Percentiles rank a stretch among this genome's conserved stretches.
These are phyloP conservation scores for Tylopilus subfusipes DNA, from an alignment of 768 basidiomycete genomes.

Conservation along the genomic window DNA sequence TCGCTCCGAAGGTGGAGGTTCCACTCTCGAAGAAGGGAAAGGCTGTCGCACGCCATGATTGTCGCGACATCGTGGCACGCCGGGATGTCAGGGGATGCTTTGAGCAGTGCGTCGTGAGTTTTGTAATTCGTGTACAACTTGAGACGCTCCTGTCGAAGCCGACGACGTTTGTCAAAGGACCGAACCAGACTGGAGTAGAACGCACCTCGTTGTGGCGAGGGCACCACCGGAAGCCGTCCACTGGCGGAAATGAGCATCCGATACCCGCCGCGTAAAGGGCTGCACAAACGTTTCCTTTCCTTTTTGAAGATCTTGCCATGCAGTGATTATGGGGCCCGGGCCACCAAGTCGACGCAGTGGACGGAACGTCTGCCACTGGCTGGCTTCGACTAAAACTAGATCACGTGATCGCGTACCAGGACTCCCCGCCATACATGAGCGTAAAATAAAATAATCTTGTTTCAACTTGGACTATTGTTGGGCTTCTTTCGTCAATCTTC, in stretches of 20 bases:
- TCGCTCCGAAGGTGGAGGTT: constrained; percentile 31
- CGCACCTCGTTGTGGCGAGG: constrained; percentile 31
- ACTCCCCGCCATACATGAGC: no score
- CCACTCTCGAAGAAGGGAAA: constrained; percentile 33
- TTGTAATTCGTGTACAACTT: constrained; percentile 39
- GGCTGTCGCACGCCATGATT: constrained; percentile 29
- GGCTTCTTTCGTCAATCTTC: no score
- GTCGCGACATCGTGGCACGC: constrained; percentile 24
- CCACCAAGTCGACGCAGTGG: no score
- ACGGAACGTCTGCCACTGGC: no score
- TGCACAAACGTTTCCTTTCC: constrained; percentile 15
- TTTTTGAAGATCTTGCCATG: constrained; percentile 11
- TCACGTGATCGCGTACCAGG: constrained; percentile 10
- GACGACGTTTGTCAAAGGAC: neutral
- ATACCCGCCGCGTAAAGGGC: constrained; percentile 15
- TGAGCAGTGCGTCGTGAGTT: constrained; percentile 29
- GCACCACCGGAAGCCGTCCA: constrained; percentile 23
- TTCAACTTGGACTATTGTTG: no score
- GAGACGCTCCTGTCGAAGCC: constrained; percentile 26
- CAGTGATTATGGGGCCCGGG: no score
- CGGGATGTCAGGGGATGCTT: constrained; percentile 26
- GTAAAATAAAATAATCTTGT: no score
- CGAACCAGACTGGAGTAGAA: neutral
- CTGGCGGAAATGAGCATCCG: constrained; percentile 11
- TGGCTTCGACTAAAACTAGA: no score